Base-by-base conservation (phyloP, 1,284 basidiomycete genomes). In the Boletellus dicymbophilus region DNA sequence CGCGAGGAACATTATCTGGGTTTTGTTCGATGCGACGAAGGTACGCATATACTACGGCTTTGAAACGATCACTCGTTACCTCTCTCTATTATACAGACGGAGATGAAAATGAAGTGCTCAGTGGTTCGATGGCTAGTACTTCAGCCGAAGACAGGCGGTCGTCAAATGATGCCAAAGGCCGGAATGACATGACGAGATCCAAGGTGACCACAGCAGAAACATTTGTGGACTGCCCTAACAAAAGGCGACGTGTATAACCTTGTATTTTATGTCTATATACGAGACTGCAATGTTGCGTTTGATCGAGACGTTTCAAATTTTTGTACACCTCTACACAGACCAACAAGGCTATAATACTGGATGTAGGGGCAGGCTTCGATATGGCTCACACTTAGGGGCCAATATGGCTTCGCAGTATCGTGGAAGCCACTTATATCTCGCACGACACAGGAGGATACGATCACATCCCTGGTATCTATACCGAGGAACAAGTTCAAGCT, bases 401-500 rank as follows among this genome's bases (percentile, higher is more conserved):
- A n/a, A n/a, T n/a, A n/a, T n/a, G n/a, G n/a, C n/a, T n/a, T n/a
- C n/a, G n/a, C n/a, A n/a, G n/a, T 8, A 49, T 39, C 30, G n/a
- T 50, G 3, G 72, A 72, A 45, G 70, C 59, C 4, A 72, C 70
- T 1, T 60, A 68, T 36, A 66, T 72, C 41, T 57, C 58, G 3
- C 51, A 53, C 13, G 51, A 58, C 3, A 58, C 60, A n/a, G 61
- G 59, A 25, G 63, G 65, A 10, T 55, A 27, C n/a, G 42, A 26
- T 0, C 40, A 65, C 39, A 48, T 65, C 1, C 59, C 63, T 15
- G 57, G 57, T 18, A 56, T 56, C 41, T 57, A 48, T 30, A 57
- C 46, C 2, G 48, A 57, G 1, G 46, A 26, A 12, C 47, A 58
- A 4, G 42, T 58, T 18, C 40, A 55, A 26, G 54, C 12, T 8